These are phyloP conservation scores for Scedosporium aurantiacum DNA, from an alignment of 2,329 filamentous ascomycete species.

Conservation along the genomic window DNA sequence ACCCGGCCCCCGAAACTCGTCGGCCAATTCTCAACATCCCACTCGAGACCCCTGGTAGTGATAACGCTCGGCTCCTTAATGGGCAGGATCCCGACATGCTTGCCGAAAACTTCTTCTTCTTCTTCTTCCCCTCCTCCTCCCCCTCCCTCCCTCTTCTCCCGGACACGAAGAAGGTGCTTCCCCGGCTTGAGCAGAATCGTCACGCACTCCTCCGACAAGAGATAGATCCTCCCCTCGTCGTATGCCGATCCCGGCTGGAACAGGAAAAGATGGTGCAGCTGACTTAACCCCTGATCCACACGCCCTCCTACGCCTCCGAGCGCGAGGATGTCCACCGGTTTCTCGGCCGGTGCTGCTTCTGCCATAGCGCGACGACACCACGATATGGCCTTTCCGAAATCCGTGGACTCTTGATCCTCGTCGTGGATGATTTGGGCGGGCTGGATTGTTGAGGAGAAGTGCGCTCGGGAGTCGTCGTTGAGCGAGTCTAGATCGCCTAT, in stretches of 20 bases:
- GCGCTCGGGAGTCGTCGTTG: conserved; percentile 44
- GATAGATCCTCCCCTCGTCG: conserved; percentile 51
- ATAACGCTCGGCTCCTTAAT: conserved; percentile 70
- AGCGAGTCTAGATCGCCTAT: conserved; percentile 90
- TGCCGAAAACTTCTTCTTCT: conserved; percentile 48
- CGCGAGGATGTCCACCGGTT: conserved; percentile 54
- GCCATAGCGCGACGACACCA: conserved; percentile 38
- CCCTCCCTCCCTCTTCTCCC: conserved; percentile 23
- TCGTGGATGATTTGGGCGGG: conserved; percentile 55
- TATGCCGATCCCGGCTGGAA: conserved; percentile 43
- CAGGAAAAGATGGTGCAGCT: conserved; percentile 73
- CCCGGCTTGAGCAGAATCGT: conserved; percentile 69
- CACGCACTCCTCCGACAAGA: conserved; percentile 71
- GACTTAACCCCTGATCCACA: conserved; percentile 83
- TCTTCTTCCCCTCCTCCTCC: conserved; percentile 7
- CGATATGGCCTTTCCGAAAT: conserved; percentile 74
- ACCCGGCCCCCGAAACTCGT: conserved; percentile 63
- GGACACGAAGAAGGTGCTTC: conserved; percentile 56
- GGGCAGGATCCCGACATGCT: conserved; percentile 79
- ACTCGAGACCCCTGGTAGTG: conserved; percentile 70
- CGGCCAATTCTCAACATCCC: conserved; percentile 78
- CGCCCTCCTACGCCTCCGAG: conserved; percentile 80
- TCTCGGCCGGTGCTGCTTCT: conserved; percentile 13
- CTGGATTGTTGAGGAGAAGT: conserved; percentile 47
- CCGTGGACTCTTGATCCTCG: conserved; percentile 76